Percentiles rank a stretch among this genome's conserved stretches.
phyloP scores from a whole-genome alignment of 2,329 filamentous ascomycete species.

The Pseudogymnoascus sp. region DNA sequence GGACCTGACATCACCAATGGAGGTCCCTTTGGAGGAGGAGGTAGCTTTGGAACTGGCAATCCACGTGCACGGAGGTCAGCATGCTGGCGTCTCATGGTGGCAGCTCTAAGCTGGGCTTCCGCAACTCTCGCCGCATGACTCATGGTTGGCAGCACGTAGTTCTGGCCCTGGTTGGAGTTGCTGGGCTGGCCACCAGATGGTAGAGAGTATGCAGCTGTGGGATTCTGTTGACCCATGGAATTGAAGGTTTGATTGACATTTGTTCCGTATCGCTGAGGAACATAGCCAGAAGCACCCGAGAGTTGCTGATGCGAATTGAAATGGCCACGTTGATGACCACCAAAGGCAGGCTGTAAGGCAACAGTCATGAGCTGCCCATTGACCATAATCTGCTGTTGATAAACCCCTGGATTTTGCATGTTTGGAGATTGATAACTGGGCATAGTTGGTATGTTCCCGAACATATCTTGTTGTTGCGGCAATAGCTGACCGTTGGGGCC shows the following conservation, averaged over 20 bases:
- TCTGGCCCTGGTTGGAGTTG: not conserved
- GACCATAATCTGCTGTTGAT: not conserved
- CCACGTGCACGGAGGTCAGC: slow-evolving; percentile 2
- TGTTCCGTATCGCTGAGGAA: not conserved
- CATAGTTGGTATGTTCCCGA: not conserved
- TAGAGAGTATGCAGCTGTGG: not conserved
- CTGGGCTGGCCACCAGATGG: not conserved
- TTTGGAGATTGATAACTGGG: not conserved
- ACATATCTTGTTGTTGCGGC: not conserved
- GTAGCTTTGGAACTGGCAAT: not conserved
- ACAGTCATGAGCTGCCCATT: not conserved
- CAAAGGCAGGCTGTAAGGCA: not conserved
- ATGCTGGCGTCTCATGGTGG: slow-evolving; percentile 5
- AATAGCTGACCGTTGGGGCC: not conserved
- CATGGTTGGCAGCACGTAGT: not conserved
- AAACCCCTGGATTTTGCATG: not conserved
- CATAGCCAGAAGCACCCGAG: not conserved
- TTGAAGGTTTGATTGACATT: slow-evolving; percentile 1
- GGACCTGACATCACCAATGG: not conserved
- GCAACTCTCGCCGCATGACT: not conserved
- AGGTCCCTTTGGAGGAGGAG: not conserved
- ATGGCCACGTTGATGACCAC: not conserved
- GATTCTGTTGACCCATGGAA: not conserved
- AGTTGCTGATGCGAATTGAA: not conserved
- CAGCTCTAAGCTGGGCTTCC: slow-evolving; percentile 4